These are phyloP conservation scores for Orbilia javanica DNA, from an alignment of 2,329 filamentous ascomycete genomes.

Conservation along the genomic window DNA sequence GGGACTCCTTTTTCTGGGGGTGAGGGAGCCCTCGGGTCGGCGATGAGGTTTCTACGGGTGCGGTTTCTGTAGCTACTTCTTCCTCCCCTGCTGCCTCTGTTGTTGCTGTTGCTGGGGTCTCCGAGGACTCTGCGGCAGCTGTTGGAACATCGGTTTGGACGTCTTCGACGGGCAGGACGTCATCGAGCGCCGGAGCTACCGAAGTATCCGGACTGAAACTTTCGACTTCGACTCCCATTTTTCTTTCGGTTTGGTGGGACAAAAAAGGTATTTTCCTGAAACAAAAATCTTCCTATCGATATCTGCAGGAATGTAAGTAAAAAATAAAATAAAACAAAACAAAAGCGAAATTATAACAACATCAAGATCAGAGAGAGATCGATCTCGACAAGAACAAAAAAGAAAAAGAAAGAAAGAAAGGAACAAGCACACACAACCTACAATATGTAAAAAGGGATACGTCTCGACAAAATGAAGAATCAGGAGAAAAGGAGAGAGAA, in stretches of 20 bases:
- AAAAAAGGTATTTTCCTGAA: background rate
- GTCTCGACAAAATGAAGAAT: background rate
- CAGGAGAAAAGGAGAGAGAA: slow-evolving; percentile 13
- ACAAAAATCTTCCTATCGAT: slow-evolving; percentile 2
- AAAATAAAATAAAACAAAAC: background rate
- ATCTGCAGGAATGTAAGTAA: slow-evolving; percentile 12
- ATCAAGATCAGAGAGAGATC: too few relatives aligned
- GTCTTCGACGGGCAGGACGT: slow-evolving; percentile 3
- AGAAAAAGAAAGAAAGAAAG: background rate
- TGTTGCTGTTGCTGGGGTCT: background rate
- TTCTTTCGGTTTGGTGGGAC: background rate
- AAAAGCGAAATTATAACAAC: background rate
- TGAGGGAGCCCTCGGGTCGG: slow-evolving; percentile 13
- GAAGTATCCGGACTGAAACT: background rate
- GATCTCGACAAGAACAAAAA: too few relatives aligned
- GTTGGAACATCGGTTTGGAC: slow-evolving; percentile 7
- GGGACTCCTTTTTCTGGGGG: slow-evolving; percentile 43
- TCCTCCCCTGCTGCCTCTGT: background rate
- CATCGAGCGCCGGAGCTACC: slow-evolving; percentile 1
- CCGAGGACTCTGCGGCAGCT: background rate
- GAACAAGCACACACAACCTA: background rate
- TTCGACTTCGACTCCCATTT: slow-evolving; percentile 19
- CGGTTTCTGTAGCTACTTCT: background rate
- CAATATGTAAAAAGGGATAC: background rate
- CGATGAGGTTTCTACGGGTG: slow-evolving; percentile 1